Evolutionary conservation across 2,329 filamentous ascomycete species (phyloP).

Genomic region (Xylariaceae sp.): DNA sequence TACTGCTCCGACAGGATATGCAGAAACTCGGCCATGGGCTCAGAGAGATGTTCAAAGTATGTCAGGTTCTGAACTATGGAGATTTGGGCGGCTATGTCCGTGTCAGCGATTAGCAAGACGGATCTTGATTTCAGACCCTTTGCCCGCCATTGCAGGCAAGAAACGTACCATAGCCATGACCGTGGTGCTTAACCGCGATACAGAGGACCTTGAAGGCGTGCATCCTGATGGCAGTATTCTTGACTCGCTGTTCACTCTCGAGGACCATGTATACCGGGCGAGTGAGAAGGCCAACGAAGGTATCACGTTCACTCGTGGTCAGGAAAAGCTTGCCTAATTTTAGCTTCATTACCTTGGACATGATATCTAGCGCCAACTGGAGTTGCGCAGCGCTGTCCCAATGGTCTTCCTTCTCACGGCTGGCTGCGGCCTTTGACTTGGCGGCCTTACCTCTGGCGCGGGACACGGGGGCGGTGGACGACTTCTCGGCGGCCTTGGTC

Average conservation of each 20-base stretch:
- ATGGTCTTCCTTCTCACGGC: constrained; percentile 61
- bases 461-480: constrained; percentile 64
- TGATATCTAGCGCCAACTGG: constrained; percentile 81
- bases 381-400: constrained; percentile 91
- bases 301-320: constrained; percentile 93
- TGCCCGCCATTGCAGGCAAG: not conserved
- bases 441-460: constrained; percentile 72
- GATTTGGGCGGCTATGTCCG: constrained; percentile 75
- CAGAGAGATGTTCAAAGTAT: constrained; percentile 97
- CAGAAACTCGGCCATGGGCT: constrained; percentile 97
- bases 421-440: constrained; percentile 64
- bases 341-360: constrained; percentile 92
- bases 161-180: constrained; percentile 81
- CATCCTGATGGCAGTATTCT: constrained; percentile 86
- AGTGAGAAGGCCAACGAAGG: constrained; percentile 87
- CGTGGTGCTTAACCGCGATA: constrained; percentile 95
- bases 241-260: constrained; percentile 89
- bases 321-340: constrained; percentile 91
- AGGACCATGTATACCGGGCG: constrained; percentile 89
- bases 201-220: constrained; percentile 96
- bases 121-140: not conserved
- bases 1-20: constrained; percentile 96
- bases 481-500: constrained; percentile 87
- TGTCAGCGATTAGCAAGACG: constrained; percentile 12
- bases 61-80: constrained; percentile 96